phyloP scores from a whole-genome alignment of 208 protist species.

The Leishmania guyanensis region DNA sequence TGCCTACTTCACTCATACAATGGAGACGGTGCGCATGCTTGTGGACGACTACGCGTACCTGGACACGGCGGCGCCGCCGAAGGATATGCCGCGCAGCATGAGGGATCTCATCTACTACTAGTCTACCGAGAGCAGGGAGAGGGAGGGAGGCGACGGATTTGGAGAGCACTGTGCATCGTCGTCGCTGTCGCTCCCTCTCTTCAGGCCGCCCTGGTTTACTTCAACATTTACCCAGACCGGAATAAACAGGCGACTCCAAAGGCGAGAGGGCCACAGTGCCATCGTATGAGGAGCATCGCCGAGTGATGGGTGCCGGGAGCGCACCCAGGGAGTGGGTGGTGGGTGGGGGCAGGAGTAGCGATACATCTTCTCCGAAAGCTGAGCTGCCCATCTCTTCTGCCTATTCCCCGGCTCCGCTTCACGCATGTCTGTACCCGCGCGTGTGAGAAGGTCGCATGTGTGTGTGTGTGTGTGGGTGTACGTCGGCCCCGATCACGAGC shows the following conservation, averaged over 20 bases:
- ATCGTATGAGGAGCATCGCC: too few species aligned
- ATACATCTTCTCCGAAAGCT: not conserved
- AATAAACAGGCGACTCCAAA: not conserved
- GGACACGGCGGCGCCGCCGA: constrained; percentile 50
- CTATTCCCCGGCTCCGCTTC: not conserved
- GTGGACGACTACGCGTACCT: constrained; percentile 89
- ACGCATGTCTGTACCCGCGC: not conserved
- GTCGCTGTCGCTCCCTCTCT: not conserved
- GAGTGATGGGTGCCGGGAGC: not conserved
- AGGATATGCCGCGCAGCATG: constrained; percentile 73
- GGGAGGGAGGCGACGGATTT: not conserved
- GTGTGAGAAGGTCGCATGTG: not conserved
- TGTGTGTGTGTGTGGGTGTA: not conserved
- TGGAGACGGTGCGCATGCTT: constrained; percentile 68
- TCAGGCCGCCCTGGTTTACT: not conserved
- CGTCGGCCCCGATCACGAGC: not conserved
- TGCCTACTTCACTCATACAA: constrained; percentile 79
- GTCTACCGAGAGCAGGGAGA: not conserved
- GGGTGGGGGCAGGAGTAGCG: not conserved
- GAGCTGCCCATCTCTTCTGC: not conserved
- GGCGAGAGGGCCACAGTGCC: not conserved
- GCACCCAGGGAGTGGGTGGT: not conserved
- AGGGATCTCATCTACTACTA: constrained; percentile 82
- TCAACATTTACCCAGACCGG: not conserved
- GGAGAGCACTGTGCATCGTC: not conserved